Percentiles rank a stretch among this genome's conserved stretches.
Evolutionary conservation across 495 filamentous ascomycete genomes (phyloP).

Genomic region (Recurvomyces mirabilis): DNA sequence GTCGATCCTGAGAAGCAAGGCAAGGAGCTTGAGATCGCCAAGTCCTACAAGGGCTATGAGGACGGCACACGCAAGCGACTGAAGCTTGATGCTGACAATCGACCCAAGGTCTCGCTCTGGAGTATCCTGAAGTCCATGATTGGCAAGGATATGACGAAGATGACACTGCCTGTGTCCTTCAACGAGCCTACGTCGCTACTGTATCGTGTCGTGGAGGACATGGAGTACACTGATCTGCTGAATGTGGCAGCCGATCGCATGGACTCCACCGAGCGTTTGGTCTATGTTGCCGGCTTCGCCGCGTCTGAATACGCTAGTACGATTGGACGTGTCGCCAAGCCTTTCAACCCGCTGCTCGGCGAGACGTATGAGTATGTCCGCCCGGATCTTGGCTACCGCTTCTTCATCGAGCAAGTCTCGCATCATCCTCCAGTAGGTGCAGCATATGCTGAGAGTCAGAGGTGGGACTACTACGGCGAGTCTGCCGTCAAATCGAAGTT

Average conservation of each 20-base stretch:
- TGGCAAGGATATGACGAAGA: constrained; percentile 99
- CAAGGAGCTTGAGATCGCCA: constrained; percentile 43
- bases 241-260: constrained; percentile 76
- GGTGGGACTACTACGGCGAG: constrained; percentile 97
- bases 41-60: constrained; percentile 83
- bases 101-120: constrained; percentile 93
- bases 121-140: constrained; percentile 98
- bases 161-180: constrained; percentile 97
- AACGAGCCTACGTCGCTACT: constrained; percentile 97
- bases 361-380: constrained; percentile 95
- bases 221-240: constrained; percentile 92
- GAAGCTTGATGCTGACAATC: constrained; percentile 82
- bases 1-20: constrained; percentile 11
- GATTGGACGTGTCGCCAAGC: constrained; percentile 91
- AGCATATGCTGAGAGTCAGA: constrained; percentile 81
- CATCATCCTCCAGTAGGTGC: constrained; percentile 95
- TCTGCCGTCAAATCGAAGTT: constrained; percentile 96
- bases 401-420: constrained; percentile 97
- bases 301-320: constrained; percentile 95
- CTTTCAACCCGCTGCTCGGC: constrained; percentile 90
- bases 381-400: constrained; percentile 93
- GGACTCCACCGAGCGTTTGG: constrained; percentile 81
- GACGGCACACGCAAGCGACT: constrained; percentile 65
- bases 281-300: constrained; percentile 95
- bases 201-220: constrained; percentile 89